These are phyloP conservation scores for Acorus calamus DNA, from an alignment of 106 monocot genomes.

Conservation along the genomic window DNA sequence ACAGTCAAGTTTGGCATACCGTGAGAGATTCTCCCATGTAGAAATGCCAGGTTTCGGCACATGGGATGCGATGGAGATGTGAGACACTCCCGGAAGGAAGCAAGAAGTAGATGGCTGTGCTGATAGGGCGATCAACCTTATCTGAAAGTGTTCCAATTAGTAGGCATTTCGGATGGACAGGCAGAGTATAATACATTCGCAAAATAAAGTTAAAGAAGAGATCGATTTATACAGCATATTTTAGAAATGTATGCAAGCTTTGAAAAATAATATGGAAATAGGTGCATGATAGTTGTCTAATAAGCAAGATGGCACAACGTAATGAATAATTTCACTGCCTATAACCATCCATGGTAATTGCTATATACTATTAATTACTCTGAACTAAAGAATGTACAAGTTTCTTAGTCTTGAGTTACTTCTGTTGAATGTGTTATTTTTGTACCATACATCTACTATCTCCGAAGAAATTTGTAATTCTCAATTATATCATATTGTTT, in stretches of 20 bases:
- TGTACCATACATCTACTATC: no score
- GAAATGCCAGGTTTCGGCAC: constrained; percentile 82
- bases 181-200: not conserved
- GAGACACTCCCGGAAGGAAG: constrained; percentile 59
- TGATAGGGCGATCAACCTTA: constrained; percentile 67
- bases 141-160: constrained; percentile 28
- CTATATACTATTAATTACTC: no score
- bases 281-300: no score
- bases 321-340: no score
- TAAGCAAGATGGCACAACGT: no score
- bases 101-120: constrained; percentile 76
- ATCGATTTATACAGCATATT: not conserved
- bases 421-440: no score
- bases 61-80: constrained; percentile 65
- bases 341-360: no score
- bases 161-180: not conserved
- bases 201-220: not conserved
- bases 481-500: no score
- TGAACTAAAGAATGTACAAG: no score
- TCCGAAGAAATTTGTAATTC: no score
- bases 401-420: no score
- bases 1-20: constrained; percentile 9
- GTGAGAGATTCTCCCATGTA: constrained; percentile 78
- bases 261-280: not conserved
- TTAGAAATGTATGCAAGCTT: not conserved